Evolutionary conservation across 2,329 filamentous ascomycete genomes (phyloP), one percentile per base, ranked within the genome.

Genomic region (Pseudogymnoascus sp.): DNA sequence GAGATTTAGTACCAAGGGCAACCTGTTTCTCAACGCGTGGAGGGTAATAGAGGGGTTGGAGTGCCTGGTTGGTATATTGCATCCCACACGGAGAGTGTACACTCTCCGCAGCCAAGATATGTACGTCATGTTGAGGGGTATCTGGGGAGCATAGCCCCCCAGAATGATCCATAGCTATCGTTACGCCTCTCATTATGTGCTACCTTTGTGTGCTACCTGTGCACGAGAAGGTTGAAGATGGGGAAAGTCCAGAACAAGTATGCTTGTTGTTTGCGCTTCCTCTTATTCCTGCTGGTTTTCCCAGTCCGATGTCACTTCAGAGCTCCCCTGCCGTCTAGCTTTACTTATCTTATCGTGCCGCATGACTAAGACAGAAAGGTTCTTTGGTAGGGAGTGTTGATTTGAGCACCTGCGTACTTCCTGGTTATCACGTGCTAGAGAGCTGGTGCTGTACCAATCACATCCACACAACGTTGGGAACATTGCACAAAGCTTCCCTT

Each of bases 11-110:
- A 54, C 16, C 47, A 34, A 54, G 4, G n/a, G 32, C 30, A 54
- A 54, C 47, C 47, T 54, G 47, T 20, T 54, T 54, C 28, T n/a
- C 47, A 54, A 18, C 2, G 28, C 28, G 47, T 54, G 28, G 47
- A 54, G 28, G n/a, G 32, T 16, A 54, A 54, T 32, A 32, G 47
- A 54, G 47, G 47, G 47, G 47, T 32, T 34, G n/a, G 47, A 54
- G 47, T 32, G 28, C 28, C 28, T 32, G 47, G 47, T 32, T n/a
- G 47, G 47, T 54, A 54, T 54, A 32, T 18, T 54, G 9, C 11
- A 32, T 54, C 47, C 18, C 9, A 41, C 38, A 20, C 30, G 16
- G 20, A 7, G 25, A 30, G 43, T 54, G 7, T 54, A 54, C 47
- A 18, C 47, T 20, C 47, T 34, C 9, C 1, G 9, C 7, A 9